Conservation (phyloP, 257 asterid genomes). For the Prunella vulgaris region DNA sequence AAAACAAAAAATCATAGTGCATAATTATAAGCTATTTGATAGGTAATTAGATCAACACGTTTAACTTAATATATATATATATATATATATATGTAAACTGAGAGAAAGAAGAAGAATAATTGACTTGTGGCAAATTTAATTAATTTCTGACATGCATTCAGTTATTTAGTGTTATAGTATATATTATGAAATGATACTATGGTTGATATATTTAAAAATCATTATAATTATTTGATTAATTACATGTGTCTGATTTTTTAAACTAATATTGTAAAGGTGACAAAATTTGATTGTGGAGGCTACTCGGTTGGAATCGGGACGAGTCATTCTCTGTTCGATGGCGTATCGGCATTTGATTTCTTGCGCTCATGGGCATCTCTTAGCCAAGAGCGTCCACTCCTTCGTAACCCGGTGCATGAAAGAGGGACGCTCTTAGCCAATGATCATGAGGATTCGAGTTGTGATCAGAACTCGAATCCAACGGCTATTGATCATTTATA, state of each 20-base stretch:
- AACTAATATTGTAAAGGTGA: constrained; percentile 12
- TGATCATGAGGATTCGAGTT: background rate
- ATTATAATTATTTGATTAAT: too few relatives aligned
- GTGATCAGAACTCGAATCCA: background rate
- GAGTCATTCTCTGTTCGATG: constrained; percentile 31
- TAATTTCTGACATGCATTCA: too few relatives aligned
- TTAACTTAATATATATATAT: too few relatives aligned
- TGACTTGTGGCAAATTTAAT: too few relatives aligned
- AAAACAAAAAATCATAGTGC: too few relatives aligned
- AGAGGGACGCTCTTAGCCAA: constrained; percentile 11
- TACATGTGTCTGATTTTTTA: background rate
- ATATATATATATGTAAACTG: too few relatives aligned
- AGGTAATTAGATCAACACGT: too few relatives aligned
- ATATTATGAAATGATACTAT: too few relatives aligned
- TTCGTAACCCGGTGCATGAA: constrained; percentile 17
- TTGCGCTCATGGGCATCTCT: constrained; percentile 27
- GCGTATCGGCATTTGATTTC: constrained; percentile 27
- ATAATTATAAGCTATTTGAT: too few relatives aligned
- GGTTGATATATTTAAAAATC: too few relatives aligned
- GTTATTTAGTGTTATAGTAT: too few relatives aligned
- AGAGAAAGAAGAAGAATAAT: too few relatives aligned
- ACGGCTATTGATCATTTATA: constrained; percentile 28
- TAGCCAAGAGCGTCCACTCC: background rate
- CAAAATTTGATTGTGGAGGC: constrained; percentile 30
- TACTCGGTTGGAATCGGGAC: constrained; percentile 25